These are phyloP conservation scores for Schizosaccharomyces lindneri DNA, from an alignment of 805 yeast species.

Conservation along the genomic window DNA sequence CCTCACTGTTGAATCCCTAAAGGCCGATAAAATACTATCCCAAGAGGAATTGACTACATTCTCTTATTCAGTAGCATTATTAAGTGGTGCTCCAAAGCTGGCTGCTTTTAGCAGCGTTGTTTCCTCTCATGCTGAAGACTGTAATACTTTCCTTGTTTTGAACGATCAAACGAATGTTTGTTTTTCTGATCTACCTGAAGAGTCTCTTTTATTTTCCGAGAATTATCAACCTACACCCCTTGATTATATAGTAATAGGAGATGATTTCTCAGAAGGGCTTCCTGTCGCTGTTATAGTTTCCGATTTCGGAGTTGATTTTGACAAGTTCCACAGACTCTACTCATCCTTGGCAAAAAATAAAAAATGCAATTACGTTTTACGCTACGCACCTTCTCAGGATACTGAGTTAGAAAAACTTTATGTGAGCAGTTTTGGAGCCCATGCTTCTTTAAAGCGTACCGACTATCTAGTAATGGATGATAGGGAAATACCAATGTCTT, in stretches of 20 bases:
- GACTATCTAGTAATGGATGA: slow-evolving; percentile 46
- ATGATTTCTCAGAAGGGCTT: neutral
- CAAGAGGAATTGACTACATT: neutral
- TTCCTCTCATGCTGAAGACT: neutral
- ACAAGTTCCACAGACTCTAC: neutral
- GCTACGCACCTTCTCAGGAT: neutral
- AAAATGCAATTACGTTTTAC: neutral
- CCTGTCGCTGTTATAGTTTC: neutral
- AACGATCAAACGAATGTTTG: neutral
- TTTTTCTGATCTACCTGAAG: neutral
- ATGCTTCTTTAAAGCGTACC: slow-evolving; percentile 35
- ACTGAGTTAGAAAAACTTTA: neutral
- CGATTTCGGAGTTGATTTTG: neutral
- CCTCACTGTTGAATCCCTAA: neutral
- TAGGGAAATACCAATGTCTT: slow-evolving; percentile 15
- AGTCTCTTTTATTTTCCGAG: neutral
- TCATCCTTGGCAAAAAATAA: neutral
- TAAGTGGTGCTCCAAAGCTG: neutral
- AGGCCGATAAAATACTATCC: neutral
- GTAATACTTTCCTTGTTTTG: neutral
- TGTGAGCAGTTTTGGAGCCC: slow-evolving; percentile 39
- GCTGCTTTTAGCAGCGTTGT: neutral
- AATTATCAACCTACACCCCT: neutral
- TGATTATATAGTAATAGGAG: neutral
- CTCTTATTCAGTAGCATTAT: neutral